Evolutionary conservation across 495 filamentous ascomycete genomes (phyloP), one percentile per base, ranked within the genome.

Genomic region (Oidiodendron maius): DNA sequence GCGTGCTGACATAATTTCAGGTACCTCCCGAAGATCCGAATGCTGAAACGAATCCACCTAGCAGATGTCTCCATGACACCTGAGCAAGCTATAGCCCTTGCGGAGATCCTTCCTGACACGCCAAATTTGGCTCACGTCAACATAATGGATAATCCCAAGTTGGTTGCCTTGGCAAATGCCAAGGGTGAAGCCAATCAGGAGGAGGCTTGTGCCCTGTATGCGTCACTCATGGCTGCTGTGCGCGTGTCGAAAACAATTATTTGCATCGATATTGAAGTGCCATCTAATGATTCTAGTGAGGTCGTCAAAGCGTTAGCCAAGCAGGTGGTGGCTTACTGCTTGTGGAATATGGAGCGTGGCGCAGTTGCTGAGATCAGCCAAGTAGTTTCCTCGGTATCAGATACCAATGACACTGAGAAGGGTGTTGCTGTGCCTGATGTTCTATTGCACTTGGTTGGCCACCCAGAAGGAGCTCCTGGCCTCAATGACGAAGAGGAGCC

Each of bases 131-230:
- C 89, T 16, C 91, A 97, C 67, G 67, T 98, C 56, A 95, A 84
- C 61, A 79, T 97, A 13, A 61, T 95, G 22, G 89, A 93, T 50
- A 98, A 98, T 57, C 78, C 83, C 0, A 68, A 80, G 41, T 69
- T 98, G 8, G 69, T 71, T 4, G 71, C 74, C 13, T 65, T 95
- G 22, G 82, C 87, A 3, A 66, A 75, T 44, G 82, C 81, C 21
- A 82, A 77, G 25, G 83, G 75, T 28, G 86, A 93, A 49, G 81
- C 77, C 25, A 72, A 67, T 16, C 86, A 94, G 60, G 90, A 98
- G 64, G 93, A 97, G 64, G 90, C 91, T 0, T 95, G 87, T 57
- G 93, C 93, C 17, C 69, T 97, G 2, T 96, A 94, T 62, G 90
- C 93, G 5, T 95, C 90, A 15, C 71, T 97, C 46, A 85, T 96